These are phyloP conservation scores for Saxophila tyrrhenica DNA, from an alignment of 495 filamentous ascomycete species.

Conservation along the genomic window DNA sequence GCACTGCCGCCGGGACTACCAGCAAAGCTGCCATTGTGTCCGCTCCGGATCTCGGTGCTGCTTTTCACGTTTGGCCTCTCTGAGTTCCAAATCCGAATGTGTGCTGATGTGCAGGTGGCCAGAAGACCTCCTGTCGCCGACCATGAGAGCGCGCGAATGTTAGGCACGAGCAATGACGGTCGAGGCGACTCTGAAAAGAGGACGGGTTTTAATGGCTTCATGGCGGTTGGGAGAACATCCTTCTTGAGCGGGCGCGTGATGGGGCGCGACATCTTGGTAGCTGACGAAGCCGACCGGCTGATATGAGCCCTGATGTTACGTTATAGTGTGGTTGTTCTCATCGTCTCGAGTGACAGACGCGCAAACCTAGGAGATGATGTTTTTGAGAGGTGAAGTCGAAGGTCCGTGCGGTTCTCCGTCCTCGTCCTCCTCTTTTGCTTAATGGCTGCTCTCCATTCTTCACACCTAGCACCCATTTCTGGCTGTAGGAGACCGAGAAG, in stretches of 20 bases:
- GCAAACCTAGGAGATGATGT: no score
- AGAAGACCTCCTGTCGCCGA: slow-evolving; percentile 76
- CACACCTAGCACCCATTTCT: no score
- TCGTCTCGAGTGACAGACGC: background rate
- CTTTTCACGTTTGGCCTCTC: slow-evolving; percentile 16
- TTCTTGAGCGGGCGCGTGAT: slow-evolving; percentile 7
- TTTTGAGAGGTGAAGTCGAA: no score
- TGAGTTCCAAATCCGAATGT: slow-evolving; percentile 30
- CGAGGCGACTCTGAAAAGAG: slow-evolving; percentile 22
- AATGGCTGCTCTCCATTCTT: no score
- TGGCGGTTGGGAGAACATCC: slow-evolving; percentile 13
- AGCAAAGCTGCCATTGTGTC: slow-evolving; percentile 8
- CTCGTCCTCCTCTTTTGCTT: no score
- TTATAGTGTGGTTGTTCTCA: background rate
- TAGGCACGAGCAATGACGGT: slow-evolving; percentile 19
- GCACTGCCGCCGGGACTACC: slow-evolving; percentile 44
- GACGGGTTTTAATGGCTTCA: slow-evolving; percentile 23
- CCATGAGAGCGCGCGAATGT: slow-evolving; percentile 72
- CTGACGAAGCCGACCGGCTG: background rate
- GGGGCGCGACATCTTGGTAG: background rate
- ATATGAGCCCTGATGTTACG: background rate
- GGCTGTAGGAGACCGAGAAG: no score
- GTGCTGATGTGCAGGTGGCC: slow-evolving; percentile 77
- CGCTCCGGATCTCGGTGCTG: slow-evolving; percentile 39
- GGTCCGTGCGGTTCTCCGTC: no score